These are phyloP conservation scores for Xylariaceae sp. DNA, from an alignment of 2,329 filamentous ascomycete genomes.

Conservation along the genomic window DNA sequence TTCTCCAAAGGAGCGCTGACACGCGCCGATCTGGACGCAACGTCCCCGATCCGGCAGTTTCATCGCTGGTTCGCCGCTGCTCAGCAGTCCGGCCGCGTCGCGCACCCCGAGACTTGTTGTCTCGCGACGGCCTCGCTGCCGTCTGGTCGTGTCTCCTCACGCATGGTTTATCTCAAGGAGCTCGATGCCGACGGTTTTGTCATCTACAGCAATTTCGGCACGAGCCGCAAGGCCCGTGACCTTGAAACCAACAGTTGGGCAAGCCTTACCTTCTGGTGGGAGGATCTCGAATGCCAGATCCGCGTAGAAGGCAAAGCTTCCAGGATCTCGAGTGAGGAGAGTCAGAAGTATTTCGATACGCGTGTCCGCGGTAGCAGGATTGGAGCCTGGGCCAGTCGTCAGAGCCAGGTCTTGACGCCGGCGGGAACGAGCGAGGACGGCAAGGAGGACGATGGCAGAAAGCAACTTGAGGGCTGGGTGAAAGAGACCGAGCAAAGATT, in stretches of 20 bases:
- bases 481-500: conserved; percentile 71
- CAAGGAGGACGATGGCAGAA: conserved; percentile 60
- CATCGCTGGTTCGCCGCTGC: conserved; percentile 81
- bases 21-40: conserved; percentile 52
- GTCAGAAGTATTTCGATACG: conserved; percentile 61
- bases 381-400: conserved; percentile 88
- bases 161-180: conserved; percentile 93
- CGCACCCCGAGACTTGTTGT: conserved; percentile 82
- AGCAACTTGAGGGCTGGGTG: conserved; percentile 71
- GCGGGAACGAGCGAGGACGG: conserved; percentile 20
- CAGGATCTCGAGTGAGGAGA: conserved; percentile 64
- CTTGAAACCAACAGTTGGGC: conserved; percentile 70
- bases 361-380: conserved; percentile 74
- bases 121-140: conserved; percentile 81
- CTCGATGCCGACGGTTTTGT: conserved; percentile 79
- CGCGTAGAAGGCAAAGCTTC: conserved; percentile 75
- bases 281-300: conserved; percentile 79
- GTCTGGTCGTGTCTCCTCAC: conserved; percentile 75
- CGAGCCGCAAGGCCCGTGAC: conserved; percentile 63
- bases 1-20: conserved; percentile 62
- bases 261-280: conserved; percentile 87
- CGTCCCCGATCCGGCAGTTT: conserved; percentile 75
- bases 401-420: conserved; percentile 68
- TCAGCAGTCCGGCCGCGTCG: conserved; percentile 45
- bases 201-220: conserved; percentile 88